Conservation (phyloP, 768 basidiomycete genomes). For the Tylopilus plumbeoviolaceoides region DNA sequence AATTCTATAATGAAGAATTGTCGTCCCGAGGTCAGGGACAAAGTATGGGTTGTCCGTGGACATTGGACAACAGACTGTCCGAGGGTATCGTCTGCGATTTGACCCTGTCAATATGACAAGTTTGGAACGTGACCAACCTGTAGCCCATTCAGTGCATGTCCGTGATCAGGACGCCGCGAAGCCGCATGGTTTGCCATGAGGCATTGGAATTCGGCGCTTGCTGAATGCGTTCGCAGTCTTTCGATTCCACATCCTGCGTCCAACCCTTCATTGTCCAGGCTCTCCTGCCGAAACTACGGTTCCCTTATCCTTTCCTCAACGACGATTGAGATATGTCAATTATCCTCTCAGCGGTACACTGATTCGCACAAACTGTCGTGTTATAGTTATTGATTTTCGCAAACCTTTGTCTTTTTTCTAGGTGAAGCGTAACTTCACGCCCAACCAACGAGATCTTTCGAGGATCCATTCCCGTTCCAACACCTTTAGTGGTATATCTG, state of each 20-base stretch:
- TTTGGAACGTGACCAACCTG: neutral
- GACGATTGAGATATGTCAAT: conserved; percentile 7
- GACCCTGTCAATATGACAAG: conserved; percentile 7
- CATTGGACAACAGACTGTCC: conserved; percentile 3
- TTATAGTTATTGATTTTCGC: neutral
- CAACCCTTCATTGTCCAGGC: conserved; percentile 6
- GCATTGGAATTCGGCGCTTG: conserved; percentile 4
- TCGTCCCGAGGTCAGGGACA: conserved; percentile 1
- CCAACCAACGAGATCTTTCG: neutral
- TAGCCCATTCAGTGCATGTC: neutral
- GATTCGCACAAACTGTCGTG: neutral
- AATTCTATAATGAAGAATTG: neutral
- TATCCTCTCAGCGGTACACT: conserved; percentile 11
- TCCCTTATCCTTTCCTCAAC: neutral
- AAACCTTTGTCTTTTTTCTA: conserved; percentile 2
- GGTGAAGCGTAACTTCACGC: conserved; percentile 1
- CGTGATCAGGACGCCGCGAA: conserved; percentile 12
- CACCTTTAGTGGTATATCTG: neutral
- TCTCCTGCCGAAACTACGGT: conserved; percentile 3
- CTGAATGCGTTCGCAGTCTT: conserved; percentile 2
- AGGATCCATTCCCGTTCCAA: neutral
- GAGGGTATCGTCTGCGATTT: conserved; percentile 3
- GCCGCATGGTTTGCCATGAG: conserved; percentile 24
- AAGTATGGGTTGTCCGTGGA: neutral
- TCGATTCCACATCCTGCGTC: neutral